Evolutionary conservation across 306 rosid species (phyloP).

Genomic region (Inga leiocalycina): DNA sequence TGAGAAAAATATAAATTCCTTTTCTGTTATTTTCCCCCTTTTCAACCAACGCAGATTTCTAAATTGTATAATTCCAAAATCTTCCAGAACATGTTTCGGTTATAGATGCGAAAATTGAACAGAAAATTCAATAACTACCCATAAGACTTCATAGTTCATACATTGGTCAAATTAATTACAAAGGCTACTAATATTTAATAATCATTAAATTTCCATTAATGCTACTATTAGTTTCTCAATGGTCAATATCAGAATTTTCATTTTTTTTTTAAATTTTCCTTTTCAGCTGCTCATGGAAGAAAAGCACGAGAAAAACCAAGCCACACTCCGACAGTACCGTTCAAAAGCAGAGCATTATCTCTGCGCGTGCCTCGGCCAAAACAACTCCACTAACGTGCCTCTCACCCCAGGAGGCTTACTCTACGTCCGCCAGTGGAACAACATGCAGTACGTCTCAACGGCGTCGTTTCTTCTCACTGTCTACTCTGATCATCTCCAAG

Average conservation of each 20-base stretch:
- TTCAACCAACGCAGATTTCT: neutral
- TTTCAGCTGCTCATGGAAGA: constrained; percentile 63
- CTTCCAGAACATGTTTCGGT: neutral
- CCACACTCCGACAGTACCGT: constrained; percentile 50
- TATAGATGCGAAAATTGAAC: neutral
- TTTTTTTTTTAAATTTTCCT: neutral
- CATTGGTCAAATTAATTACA: neutral
- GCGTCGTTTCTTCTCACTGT: constrained; percentile 69
- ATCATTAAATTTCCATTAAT: neutral
- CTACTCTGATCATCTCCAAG: constrained; percentile 59
- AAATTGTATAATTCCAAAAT: neutral
- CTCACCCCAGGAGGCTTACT: constrained; percentile 86
- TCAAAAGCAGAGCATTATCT: constrained; percentile 68
- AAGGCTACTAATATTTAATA: no score
- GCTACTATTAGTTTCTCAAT: neutral
- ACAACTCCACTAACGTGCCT: constrained; percentile 54
- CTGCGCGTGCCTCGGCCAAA: constrained; percentile 63
- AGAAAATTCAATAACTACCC: neutral
- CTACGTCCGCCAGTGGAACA: constrained; percentile 81
- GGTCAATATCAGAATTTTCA: neutral
- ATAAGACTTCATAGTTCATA: neutral
- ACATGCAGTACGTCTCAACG: constrained; percentile 72
- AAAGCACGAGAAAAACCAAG: constrained; percentile 47
- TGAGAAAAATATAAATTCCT: neutral
- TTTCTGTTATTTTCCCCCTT: no score